These are phyloP conservation scores for Acer campestre DNA, from an alignment of 345 rosid genomes.

Conservation along the genomic window DNA sequence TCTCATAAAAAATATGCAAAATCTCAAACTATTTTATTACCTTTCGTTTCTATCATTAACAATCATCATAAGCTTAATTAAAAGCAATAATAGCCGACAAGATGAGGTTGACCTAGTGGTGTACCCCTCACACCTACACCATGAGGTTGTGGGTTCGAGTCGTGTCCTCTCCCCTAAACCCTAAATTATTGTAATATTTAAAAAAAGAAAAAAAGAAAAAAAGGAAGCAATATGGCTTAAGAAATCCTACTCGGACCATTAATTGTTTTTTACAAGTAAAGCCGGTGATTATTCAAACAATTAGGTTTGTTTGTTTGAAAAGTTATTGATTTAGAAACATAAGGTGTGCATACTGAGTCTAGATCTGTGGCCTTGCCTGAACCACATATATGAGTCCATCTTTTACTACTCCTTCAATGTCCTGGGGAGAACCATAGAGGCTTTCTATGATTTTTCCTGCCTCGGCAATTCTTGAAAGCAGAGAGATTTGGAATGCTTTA, in stretches of 20 bases:
- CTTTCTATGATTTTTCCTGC: slow-evolving; percentile 39
- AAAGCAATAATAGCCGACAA: too few relatives aligned
- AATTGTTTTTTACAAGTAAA: background rate
- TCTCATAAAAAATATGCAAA: too few relatives aligned
- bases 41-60: too few relatives aligned
- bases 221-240: background rate
- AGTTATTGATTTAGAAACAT: background rate
- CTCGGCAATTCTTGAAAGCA: slow-evolving; percentile 39
- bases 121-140: too few relatives aligned
- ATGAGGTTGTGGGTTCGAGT: too few relatives aligned
- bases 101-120: too few relatives aligned
- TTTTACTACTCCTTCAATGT: slow-evolving; percentile 44
- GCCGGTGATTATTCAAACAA: background rate
- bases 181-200: too few relatives aligned
- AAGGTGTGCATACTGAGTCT: background rate
- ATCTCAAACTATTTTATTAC: too few relatives aligned
- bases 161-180: too few relatives aligned
- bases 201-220: too few relatives aligned
- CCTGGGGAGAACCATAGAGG: slow-evolving; percentile 36
- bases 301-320: background rate
- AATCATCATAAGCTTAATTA: too few relatives aligned
- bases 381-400: slow-evolving; percentile 37
- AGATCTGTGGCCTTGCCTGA: slow-evolving; percentile 44
- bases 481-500: slow-evolving; percentile 31
- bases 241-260: background rate